Percentiles rank a stretch among this genome's conserved stretches.
These are phyloP conservation scores for Sporothrix brunneoviolacea DNA, from an alignment of 2,329 filamentous ascomycete genomes.

Conservation along the genomic window DNA sequence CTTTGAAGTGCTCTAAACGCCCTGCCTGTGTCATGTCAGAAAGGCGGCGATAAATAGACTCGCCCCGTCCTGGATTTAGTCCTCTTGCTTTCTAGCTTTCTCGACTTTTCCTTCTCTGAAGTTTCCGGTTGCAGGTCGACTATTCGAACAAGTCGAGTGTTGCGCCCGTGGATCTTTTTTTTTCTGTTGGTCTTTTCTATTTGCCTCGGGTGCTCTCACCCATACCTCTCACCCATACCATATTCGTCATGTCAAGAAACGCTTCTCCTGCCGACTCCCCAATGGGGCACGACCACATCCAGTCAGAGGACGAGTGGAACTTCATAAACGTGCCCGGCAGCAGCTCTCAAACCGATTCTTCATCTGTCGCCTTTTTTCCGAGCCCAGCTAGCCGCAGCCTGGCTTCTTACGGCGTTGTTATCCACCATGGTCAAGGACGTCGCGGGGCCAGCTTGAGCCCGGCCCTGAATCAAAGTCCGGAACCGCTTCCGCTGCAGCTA, in stretches of 20 bases:
- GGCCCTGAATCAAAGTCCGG: constrained; percentile 17
- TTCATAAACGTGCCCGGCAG: constrained; percentile 32
- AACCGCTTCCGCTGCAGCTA: constrained; percentile 25
- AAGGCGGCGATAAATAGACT: not conserved
- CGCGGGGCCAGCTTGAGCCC: constrained; percentile 26
- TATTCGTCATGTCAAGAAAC: constrained; percentile 10
- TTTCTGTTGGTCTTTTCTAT: not conserved
- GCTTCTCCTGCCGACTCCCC: constrained; percentile 12
- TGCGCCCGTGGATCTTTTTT: too few relatives aligned
- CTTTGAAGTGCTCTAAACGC: too few relatives aligned
- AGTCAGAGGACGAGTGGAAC: constrained; percentile 37
- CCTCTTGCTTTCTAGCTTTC: too few relatives aligned
- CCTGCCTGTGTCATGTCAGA: not conserved
- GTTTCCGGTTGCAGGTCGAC: too few relatives aligned
- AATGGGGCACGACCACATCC: constrained; percentile 7
- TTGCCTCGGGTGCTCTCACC: not conserved
- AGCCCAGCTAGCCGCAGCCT: constrained; percentile 47
- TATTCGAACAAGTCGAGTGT: too few relatives aligned
- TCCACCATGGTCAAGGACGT: constrained; percentile 25
- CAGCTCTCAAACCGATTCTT: constrained; percentile 32
- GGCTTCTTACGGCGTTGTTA: constrained; percentile 43
- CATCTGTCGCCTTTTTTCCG: constrained; percentile 37
- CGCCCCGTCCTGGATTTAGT: not conserved
- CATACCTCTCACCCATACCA: not conserved
- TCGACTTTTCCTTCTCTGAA: too few relatives aligned